Conservation (phyloP, 352 stramenopile genomes). For the Pythium dissotocum region DNA sequence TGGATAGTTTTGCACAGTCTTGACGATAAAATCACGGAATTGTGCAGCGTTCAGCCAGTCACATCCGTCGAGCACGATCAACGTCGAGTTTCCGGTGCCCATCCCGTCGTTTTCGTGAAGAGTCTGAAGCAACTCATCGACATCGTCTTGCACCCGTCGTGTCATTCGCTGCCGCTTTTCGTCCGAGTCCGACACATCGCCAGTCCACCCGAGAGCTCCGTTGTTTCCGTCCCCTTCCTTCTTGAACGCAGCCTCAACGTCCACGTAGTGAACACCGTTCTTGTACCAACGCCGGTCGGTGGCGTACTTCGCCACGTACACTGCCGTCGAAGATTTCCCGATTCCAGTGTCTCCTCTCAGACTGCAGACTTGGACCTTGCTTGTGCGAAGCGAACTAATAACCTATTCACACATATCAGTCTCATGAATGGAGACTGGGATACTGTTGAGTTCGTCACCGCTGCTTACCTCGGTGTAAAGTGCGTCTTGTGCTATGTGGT, state of each 20-base stretch:
- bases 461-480: constrained; percentile 46
- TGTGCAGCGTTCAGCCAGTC: constrained; percentile 39
- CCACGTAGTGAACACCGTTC: constrained; percentile 58
- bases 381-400: constrained; percentile 21
- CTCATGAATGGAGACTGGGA: background rate
- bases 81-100: constrained; percentile 12
- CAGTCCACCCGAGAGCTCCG: constrained; percentile 19
- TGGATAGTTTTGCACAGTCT: constrained; percentile 39
- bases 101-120: constrained; percentile 10
- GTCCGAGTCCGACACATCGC: constrained; percentile 15
- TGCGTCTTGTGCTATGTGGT: constrained; percentile 54
- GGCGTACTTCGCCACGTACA: constrained; percentile 50
- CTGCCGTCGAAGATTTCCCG: constrained; percentile 64
- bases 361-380: constrained; percentile 45
- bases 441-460: background rate
- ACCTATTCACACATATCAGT: constrained; percentile 18
- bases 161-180: constrained; percentile 19
- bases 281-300: constrained; percentile 45
- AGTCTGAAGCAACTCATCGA: constrained; percentile 19
- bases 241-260: constrained; percentile 34
- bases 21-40: constrained; percentile 47
- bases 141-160: constrained; percentile 10
- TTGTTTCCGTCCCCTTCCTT: constrained; percentile 6
- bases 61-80: constrained; percentile 68
- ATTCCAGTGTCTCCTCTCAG: constrained; percentile 45